A percentile compares a stretch with the other conserved stretches of the same genome.
Evolutionary conservation across 2,329 filamentous ascomycete species (phyloP).

Genomic region (Zasmidium cellare): DNA sequence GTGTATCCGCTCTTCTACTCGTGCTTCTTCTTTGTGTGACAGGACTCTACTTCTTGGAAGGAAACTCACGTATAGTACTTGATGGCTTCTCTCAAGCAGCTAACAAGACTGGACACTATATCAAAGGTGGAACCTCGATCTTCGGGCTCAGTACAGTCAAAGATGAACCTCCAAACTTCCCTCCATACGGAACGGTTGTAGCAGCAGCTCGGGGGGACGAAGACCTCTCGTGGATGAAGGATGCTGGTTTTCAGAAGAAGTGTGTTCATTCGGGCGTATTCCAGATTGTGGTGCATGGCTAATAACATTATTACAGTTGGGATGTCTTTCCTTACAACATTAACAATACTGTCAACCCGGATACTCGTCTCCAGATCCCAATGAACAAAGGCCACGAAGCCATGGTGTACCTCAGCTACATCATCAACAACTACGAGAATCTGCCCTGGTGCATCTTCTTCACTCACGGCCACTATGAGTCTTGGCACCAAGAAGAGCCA

Average conservation of each 20-base stretch:
- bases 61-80: not conserved
- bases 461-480: slow-evolving; percentile 27
- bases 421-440: slow-evolving; percentile 47
- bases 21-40: not conserved
- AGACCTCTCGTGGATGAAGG: slow-evolving; percentile 17
- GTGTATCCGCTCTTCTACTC: not conserved
- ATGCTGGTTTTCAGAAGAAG: slow-evolving; percentile 9
- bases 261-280: no score
- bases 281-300: no score
- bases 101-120: not conserved
- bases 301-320: slow-evolving; percentile 19
- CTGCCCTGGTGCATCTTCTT: slow-evolving; percentile 31
- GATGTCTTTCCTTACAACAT: slow-evolving; percentile 39
- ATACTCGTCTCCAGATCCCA: slow-evolving; percentile 42
- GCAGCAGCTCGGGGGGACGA: slow-evolving; percentile 10
- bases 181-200: slow-evolving; percentile 22
- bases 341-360: slow-evolving; percentile 31
- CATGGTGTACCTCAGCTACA: slow-evolving; percentile 49
- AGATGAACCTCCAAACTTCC: slow-evolving; percentile 5
- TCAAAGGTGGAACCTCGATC: not conserved
- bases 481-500: slow-evolving; percentile 30
- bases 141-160: not conserved
- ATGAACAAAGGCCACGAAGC: slow-evolving; percentile 48
- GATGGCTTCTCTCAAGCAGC: not conserved
- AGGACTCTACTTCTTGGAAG: not conserved